A percentile compares a stretch with the other conserved stretches of the same genome.
These are phyloP conservation scores for Glarea lozoyensis DNA, from an alignment of 495 filamentous ascomycete species.

Conservation along the genomic window DNA sequence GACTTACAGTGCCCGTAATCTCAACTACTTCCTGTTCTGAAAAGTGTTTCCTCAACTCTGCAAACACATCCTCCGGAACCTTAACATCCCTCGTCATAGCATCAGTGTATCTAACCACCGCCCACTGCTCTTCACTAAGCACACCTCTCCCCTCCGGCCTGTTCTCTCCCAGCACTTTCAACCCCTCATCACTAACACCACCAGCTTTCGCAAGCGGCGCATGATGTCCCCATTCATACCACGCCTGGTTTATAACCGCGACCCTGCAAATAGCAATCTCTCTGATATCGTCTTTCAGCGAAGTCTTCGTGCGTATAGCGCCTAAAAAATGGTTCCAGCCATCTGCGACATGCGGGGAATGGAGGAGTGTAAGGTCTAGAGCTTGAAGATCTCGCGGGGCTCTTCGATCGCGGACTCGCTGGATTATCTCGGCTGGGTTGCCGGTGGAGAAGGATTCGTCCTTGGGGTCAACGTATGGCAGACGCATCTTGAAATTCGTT, in stretches of 20 bases:
- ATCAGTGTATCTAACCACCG: conserved; percentile 61
- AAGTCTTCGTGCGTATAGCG: conserved; percentile 59
- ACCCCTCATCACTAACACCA: conserved; percentile 18
- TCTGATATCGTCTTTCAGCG: conserved; percentile 47
- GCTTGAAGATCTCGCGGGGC: conserved; percentile 54
- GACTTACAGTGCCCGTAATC: conserved; percentile 57
- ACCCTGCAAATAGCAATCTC: conserved; percentile 71
- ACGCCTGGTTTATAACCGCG: conserved; percentile 61
- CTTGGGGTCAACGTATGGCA: conserved; percentile 55
- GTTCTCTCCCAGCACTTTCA: conserved; percentile 13
- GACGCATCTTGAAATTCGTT: conserved; percentile 44
- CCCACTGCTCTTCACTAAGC: conserved; percentile 50
- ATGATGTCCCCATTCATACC: conserved; percentile 76
- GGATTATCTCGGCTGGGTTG: conserved; percentile 46
- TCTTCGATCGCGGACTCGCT: conserved; percentile 53
- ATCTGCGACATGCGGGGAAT: conserved; percentile 61
- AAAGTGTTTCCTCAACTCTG: conserved; percentile 46
- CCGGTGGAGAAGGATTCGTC: conserved; percentile 36
- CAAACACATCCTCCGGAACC: conserved; percentile 58
- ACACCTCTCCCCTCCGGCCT: not conserved
- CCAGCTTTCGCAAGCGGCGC: conserved; percentile 45
- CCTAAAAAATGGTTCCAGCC: conserved; percentile 78
- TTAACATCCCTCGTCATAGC: conserved; percentile 61
- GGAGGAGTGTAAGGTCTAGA: conserved; percentile 65
- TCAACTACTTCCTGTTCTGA: conserved; percentile 65